Conservation (phyloP, 768 basidiomycete genomes). For the Cyclocybe aegerita region DNA sequence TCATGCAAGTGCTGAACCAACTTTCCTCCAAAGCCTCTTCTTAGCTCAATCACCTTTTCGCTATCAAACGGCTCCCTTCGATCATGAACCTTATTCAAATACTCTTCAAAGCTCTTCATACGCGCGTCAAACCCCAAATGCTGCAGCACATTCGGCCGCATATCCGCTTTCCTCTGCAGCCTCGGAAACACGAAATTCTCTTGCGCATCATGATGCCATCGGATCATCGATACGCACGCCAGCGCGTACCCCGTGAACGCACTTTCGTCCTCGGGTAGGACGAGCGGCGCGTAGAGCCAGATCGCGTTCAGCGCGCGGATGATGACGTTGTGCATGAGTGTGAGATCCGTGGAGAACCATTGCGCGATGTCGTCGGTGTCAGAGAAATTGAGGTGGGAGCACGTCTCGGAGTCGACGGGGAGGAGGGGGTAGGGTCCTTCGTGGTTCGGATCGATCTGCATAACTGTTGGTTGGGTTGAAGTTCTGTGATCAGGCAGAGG, state of each 20-base stretch:
- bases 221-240: slow-evolving; percentile 7
- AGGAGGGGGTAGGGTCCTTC: slow-evolving; percentile 14
- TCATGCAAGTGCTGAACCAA: slow-evolving; percentile 17
- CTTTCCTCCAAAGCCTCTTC: slow-evolving; percentile 7
- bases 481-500: too few relatives aligned
- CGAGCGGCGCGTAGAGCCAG: slow-evolving; percentile 17
- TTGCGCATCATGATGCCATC: slow-evolving; percentile 9
- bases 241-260: slow-evolving; percentile 14
- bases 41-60: slow-evolving; percentile 5
- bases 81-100: slow-evolving; percentile 6
- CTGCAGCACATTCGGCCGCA: slow-evolving; percentile 15
- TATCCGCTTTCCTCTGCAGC: slow-evolving; percentile 14
- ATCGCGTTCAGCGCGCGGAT: slow-evolving; percentile 18
- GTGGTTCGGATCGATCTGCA: background rate
- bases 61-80: slow-evolving; percentile 5
- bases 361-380: slow-evolving; percentile 5
- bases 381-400: slow-evolving; percentile 5
- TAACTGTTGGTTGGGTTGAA: background rate
- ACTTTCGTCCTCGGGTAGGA: slow-evolving; percentile 7
- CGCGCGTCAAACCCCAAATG: slow-evolving; percentile 11
- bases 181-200: slow-evolving; percentile 12
- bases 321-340: slow-evolving; percentile 18
- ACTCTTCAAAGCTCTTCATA: slow-evolving; percentile 10
- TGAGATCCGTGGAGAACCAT: slow-evolving; percentile 15
- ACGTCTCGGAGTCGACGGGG: background rate